Percentiles rank a stretch among this genome's conserved stretches.
phyloP scores from a whole-genome alignment of 2,329 filamentous ascomycete genomes.

The Ustulina deusta region DNA sequence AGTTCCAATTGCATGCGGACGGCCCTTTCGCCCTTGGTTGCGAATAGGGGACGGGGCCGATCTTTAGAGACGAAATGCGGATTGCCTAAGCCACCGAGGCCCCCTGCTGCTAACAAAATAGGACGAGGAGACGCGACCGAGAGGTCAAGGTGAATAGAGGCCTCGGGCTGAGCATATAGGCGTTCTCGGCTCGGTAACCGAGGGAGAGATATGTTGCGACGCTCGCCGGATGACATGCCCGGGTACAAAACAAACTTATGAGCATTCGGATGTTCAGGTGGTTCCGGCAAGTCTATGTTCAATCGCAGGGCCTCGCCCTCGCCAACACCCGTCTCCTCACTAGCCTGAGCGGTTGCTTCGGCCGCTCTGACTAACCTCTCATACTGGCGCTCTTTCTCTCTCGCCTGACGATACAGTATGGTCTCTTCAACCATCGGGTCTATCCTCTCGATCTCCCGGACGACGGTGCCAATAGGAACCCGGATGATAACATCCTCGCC shows the following conservation, averaged over 20 bases:
- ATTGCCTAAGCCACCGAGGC: constrained; percentile 90
- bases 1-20: constrained; percentile 84
- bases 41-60: constrained; percentile 83
- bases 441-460: constrained; percentile 81
- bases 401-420: constrained; percentile 53
- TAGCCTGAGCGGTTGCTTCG: constrained; percentile 55
- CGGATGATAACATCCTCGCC: constrained; percentile 90
- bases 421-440: constrained; percentile 80
- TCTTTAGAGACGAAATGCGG: constrained; percentile 87
- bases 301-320: constrained; percentile 38
- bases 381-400: constrained; percentile 54
- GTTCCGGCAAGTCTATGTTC: constrained; percentile 50
- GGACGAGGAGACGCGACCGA: constrained; percentile 83
- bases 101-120: constrained; percentile 86
- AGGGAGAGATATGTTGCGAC: constrained; percentile 65
- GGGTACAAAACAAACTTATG: constrained; percentile 91
- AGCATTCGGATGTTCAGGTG: constrained; percentile 58
- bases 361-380: constrained; percentile 45
- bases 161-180: constrained; percentile 74
- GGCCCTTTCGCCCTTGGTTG: constrained; percentile 85
- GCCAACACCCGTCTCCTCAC: constrained; percentile 53
- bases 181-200: constrained; percentile 64
- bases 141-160: constrained; percentile 79
- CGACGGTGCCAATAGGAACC: constrained; percentile 91
- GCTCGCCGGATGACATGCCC: constrained; percentile 77